phyloP scores from a whole-genome alignment of 2,329 filamentous ascomycete genomes.

The Aspergillus hortae region DNA sequence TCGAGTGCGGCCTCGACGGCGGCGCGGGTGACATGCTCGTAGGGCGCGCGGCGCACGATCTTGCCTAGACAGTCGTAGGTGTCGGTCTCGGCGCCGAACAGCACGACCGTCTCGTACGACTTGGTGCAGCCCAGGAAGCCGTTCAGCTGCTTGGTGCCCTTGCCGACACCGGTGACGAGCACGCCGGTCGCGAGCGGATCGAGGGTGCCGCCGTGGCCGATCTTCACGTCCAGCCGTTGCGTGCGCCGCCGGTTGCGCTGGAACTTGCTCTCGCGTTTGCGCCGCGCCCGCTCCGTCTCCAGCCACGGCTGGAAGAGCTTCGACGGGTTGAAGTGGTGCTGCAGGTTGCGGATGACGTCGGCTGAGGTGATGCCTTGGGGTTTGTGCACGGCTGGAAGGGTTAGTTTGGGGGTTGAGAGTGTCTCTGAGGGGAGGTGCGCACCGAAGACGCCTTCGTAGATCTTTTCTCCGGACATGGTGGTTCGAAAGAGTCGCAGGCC shows the following conservation, averaged over 20 bases:
- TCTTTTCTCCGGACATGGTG: slow-evolving; percentile 44
- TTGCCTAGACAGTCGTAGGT: slow-evolving; percentile 87
- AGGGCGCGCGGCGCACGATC: slow-evolving; percentile 69
- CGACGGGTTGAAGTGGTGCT: slow-evolving; percentile 79
- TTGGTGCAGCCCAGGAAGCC: slow-evolving; percentile 86
- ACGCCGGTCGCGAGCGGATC: slow-evolving; percentile 93
- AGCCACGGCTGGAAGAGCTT: slow-evolving; percentile 75
- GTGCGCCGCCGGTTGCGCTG: slow-evolving; percentile 61
- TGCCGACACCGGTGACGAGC: slow-evolving; percentile 81
- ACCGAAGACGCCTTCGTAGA: slow-evolving; percentile 53
- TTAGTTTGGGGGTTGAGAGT: background rate
- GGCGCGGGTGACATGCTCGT: slow-evolving; percentile 76
- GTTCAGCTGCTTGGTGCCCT: slow-evolving; percentile 77
- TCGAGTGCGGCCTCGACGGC: slow-evolving; percentile 72
- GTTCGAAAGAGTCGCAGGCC: slow-evolving; percentile 29
- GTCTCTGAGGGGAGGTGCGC: background rate
- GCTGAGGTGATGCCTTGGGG: slow-evolving; percentile 82
- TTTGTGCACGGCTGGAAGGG: slow-evolving; percentile 77
- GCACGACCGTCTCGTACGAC: slow-evolving; percentile 80
- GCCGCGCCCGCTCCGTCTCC: slow-evolving; percentile 56
- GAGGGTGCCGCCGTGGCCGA: slow-evolving; percentile 92
- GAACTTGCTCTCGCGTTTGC: slow-evolving; percentile 54
- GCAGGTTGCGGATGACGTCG: slow-evolving; percentile 83
- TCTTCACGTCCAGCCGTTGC: slow-evolving; percentile 71
- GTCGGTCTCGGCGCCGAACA: slow-evolving; percentile 91